Base-by-base conservation (phyloP, 306 rosid species). In the Lathyrus oleraceus region DNA sequence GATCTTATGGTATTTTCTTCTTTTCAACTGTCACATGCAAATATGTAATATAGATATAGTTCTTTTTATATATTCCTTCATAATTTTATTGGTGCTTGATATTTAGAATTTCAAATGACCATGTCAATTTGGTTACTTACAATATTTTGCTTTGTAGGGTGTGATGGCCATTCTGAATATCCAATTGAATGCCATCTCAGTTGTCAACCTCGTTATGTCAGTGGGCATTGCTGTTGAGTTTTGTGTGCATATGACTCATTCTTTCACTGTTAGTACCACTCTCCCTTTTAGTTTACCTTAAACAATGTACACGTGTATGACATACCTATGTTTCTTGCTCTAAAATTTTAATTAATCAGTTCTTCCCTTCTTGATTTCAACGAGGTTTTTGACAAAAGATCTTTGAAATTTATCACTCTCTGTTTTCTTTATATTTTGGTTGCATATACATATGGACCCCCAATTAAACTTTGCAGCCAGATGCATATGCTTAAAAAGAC, bases 141-240 rank as follows among this genome's bases (percentile, higher is more conserved):
- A 28, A 72, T 54, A 61, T 69, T 60, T 56, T 72, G 48, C 54
- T 82, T 60, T 71, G 63, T 85, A 94, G 99, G 99, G 99, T 38
- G 89, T 94, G 82, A 94, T 94, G 99, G 96, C 97, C 27, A 88
- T 94, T 81, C 85, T 94, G 79, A 62, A 85, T 66, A 94, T 94
- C 94, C 99, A 94, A 75, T 76, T 94, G 78, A 94, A 94, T 76
- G 99, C 99, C 20, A 84, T 94, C 73, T 94, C 99, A 14, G 99
- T 94, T 69, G 97, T 91, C 73, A 91, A 94, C 79, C 97, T 94
- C 70, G 84, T 91, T 49, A 94, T 94, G 99, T 82, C 99, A 36
- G 97, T 94, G 77, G 99, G 99, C 81, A 91, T 94, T 81, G 91
- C 89, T 71, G 99, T 94, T 61, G 99, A 94, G 87, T 94, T 94